Evolutionary conservation across 2,329 filamentous ascomycete species (phyloP).

Genomic region (Exophiala xenobiotica): DNA sequence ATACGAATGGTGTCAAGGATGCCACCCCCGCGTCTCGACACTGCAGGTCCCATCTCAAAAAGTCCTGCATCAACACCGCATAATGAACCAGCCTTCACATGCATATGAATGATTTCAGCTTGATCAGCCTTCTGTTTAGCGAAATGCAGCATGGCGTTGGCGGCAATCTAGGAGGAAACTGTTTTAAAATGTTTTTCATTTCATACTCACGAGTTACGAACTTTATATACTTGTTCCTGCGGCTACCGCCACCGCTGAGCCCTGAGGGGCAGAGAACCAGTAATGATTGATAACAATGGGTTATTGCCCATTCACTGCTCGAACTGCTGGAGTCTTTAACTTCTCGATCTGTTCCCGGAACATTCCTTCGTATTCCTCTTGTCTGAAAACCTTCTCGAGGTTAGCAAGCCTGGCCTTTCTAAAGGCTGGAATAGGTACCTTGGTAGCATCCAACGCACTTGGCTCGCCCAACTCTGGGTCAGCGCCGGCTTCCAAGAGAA

Average conservation of each 20-base stretch:
- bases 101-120: slow-evolving; percentile 23
- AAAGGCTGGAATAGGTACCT: slow-evolving; percentile 4
- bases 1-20: slow-evolving; percentile 30
- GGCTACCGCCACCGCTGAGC: not conserved
- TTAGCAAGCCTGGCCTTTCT: not conserved
- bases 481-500: slow-evolving; percentile 40
- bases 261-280: not conserved
- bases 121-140: not conserved
- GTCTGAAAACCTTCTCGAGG: slow-evolving; percentile 24
- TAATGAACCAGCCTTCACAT: slow-evolving; percentile 15
- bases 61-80: slow-evolving; percentile 16
- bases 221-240: not conserved
- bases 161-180: not conserved
- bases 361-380: slow-evolving; percentile 27
- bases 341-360: slow-evolving; percentile 28
- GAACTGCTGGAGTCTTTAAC: slow-evolving; percentile 12
- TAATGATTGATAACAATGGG: not conserved
- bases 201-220: not conserved
- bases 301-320: slow-evolving; percentile 15
- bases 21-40: slow-evolving; percentile 18
- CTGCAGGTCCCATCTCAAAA: slow-evolving; percentile 21
- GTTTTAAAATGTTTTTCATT: not conserved
- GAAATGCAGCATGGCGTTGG: slow-evolving; percentile 27
- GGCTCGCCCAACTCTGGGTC: slow-evolving; percentile 30
- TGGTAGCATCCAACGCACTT: slow-evolving; percentile 28